Evolutionary conservation across 1,139 yeast genomes (phyloP), one percentile per base, ranked within the genome.

Genomic region (Kodamaea fungicola): DNA sequence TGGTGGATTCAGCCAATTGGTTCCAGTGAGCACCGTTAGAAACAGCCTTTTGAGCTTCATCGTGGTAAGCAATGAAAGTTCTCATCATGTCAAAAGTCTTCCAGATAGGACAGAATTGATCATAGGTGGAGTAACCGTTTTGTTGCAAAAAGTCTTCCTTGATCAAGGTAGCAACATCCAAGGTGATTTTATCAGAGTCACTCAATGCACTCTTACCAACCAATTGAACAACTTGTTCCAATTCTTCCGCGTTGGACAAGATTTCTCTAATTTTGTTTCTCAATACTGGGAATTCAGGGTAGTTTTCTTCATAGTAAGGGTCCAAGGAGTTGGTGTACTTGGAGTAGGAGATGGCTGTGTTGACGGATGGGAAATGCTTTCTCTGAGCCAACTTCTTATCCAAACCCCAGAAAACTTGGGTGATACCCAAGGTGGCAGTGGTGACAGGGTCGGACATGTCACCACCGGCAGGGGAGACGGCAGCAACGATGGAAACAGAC

Each of bases 381-480:
- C 99, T 89, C 77, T 92, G 99, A 21, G 99, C 98, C 59, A 92
- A 80, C 67, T 92, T 92, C 73, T 92, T 92, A 69, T 92, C 99
- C 67, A 92, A 78, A 68, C 99, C 99, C 99, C 99, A 92, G 75
- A 94, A 92, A 43, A 94, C 99, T 74, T 92, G 99, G 27, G 98
- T 94, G 55, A 92, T 92, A 83, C 97, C 97, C 58, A 92, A 79
- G 33, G 99, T 92, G 8, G 98, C 80, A 26, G 97, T 92, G 28
- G 99, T 92, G 52, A 92, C 99, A 32, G 99, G 99, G 71, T 92
- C 99, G 13, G 98, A 92, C 82, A 92, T 90, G 76, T 92, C 99
- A 83, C 99, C 99, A 80, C 98, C 99, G 42, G 98, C 97, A 52
- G 99, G 99, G 7, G 97, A 90, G 34, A 92, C 99, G 52, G 99